Conservation (phyloP, 2,329 filamentous ascomycete genomes). For the Talaromyces islandicus region DNA sequence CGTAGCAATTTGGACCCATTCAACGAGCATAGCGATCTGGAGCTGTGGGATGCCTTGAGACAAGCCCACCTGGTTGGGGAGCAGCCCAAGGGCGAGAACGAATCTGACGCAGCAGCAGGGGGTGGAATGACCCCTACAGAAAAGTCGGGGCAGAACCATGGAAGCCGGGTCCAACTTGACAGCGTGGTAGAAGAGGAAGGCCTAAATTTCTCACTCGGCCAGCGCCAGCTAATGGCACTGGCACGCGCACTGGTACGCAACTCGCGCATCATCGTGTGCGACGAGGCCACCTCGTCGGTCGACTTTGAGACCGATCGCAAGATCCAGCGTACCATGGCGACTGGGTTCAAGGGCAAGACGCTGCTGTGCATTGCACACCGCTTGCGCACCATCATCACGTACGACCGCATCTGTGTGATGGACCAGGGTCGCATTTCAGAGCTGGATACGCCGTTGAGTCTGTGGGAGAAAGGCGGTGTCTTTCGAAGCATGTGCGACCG, state of each 20-base stretch:
- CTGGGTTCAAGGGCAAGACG: conserved; percentile 79
- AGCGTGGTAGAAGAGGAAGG: conserved; percentile 86
- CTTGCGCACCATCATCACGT: conserved; percentile 84
- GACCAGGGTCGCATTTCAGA: conserved; percentile 82
- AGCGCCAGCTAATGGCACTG: conserved; percentile 91
- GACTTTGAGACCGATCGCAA: conserved; percentile 97
- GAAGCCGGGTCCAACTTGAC: conserved; percentile 70
- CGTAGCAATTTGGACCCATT: conserved; percentile 43
- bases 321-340: conserved; percentile 83
- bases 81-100: conserved; percentile 29
- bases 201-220: conserved; percentile 89
- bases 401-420: conserved; percentile 97
- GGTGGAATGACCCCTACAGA: conserved; percentile 22
- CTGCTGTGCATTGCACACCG: conserved; percentile 89
- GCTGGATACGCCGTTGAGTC: conserved; percentile 65
- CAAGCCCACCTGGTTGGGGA: conserved; percentile 42
- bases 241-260: conserved; percentile 83
- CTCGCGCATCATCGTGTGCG: conserved; percentile 89
- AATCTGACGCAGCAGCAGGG: conserved; percentile 35
- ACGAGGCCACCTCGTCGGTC: conserved; percentile 88
- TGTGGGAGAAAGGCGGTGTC: conserved; percentile 65
- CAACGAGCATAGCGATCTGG: conserved; percentile 39
- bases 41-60: conserved; percentile 42
- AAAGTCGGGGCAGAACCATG: background rate
- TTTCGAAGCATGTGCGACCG: conserved; percentile 87